Percentiles rank a stretch among this genome's conserved stretches.
These are phyloP conservation scores for Cryptosporidium tyzzeri DNA, from an alignment of 169 alveolate species.

Conservation along the genomic window DNA sequence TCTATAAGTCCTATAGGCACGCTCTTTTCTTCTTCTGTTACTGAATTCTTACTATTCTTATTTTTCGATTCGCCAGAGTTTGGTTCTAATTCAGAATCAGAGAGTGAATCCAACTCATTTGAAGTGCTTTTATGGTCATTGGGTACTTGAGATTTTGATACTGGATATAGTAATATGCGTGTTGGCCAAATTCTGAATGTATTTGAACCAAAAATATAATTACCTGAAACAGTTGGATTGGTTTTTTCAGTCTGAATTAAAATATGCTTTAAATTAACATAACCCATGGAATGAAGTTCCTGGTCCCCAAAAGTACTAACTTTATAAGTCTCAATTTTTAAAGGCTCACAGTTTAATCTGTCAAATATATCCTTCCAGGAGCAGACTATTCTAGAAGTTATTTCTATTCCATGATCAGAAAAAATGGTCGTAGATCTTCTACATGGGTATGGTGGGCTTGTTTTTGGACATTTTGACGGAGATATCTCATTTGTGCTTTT, in stretches of 20 bases:
- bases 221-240: constrained; percentile 9
- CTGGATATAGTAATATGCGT: constrained; percentile 50
- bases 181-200: constrained; percentile 74
- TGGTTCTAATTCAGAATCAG: neutral
- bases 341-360: constrained; percentile 55
- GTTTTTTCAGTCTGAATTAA: constrained; percentile 52
- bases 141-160: neutral
- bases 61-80: neutral
- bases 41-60: neutral
- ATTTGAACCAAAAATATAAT: constrained; percentile 39
- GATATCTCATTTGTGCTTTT: constrained; percentile 22
- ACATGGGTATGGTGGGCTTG: constrained; percentile 65
- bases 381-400: constrained; percentile 36
- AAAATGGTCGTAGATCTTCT: constrained; percentile 65
- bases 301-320: constrained; percentile 60
- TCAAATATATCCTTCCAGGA: constrained; percentile 54
- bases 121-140: neutral
- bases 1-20: constrained; percentile 60
- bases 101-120: neutral
- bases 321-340: constrained; percentile 31
- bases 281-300: constrained; percentile 40
- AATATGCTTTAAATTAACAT: constrained; percentile 52
- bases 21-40: neutral
- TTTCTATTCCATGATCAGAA: constrained; percentile 41
- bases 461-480: constrained; percentile 48